Evolutionary conservation across 345 rosid genomes (phyloP), one percentile per base, ranked within the genome.

Genomic region (Boechera stricta): DNA sequence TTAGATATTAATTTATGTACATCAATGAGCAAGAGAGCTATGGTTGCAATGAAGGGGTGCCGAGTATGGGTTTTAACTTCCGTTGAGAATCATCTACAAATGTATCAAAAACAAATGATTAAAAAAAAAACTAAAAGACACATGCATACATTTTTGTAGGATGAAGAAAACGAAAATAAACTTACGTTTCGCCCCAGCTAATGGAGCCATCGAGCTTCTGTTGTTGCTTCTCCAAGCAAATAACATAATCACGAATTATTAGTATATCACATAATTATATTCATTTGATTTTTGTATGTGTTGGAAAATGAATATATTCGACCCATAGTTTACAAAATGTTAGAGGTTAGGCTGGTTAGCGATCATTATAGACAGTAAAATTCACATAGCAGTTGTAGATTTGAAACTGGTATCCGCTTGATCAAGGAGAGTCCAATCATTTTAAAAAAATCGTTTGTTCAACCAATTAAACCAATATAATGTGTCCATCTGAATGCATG

Each of bases 31-130:
- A 49, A 38, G 13, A 35, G 2, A 71, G 26, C 15, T 49, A 7
- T 51, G 16, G 58, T 38, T 61, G 35, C n/a, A 10, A 26, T 61
- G 41, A 61, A 63, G 24, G 26, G 39, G 24, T 62, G 52, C 76
- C 76, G 10, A 72, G 69, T 62, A 72, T 72, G 61, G 69, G 42
- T 62, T 49, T 29, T 72, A 72, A 72, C 41, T 38, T 72, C 53
- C 28, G 12, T 72, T 1, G 9, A 51, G 53, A 51, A 62, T 54
- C 16, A 62, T 52, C 76, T 72, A 52, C 9, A 62, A 62, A 51
- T 38, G 18, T 38, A 62, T 62, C 52, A 62, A 62, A 72, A 6
- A 59, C n/a, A 15, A 11, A 11, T 8, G 51, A 36, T 36, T n/a
- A 1, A 21, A 21, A 47, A 35, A 35, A 71, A 60, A 49, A 47